Evolutionary conservation across 768 basidiomycete species (phyloP).

Genomic region (Xerocomellus dryophilus): DNA sequence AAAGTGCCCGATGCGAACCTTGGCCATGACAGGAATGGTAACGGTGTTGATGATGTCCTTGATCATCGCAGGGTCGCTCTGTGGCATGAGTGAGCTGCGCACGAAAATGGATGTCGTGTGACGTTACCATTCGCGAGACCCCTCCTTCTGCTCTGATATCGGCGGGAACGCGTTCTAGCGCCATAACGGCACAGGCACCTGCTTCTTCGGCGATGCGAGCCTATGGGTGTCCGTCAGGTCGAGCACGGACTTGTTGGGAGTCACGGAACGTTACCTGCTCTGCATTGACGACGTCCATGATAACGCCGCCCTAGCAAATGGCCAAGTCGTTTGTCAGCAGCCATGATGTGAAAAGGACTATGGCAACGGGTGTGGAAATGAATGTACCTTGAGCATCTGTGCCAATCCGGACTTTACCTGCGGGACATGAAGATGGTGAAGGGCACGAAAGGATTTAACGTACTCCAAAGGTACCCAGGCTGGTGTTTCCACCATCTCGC

Average conservation of each 20-base stretch:
- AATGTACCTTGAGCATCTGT: constrained; percentile 87
- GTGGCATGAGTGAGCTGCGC: not conserved
- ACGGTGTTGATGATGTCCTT: constrained; percentile 93
- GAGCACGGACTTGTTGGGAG: not conserved
- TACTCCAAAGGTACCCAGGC: constrained; percentile 72
- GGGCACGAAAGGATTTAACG: constrained; percentile 11
- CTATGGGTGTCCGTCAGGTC: constrained; percentile 36
- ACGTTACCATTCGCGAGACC: constrained; percentile 89
- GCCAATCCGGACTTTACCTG: constrained; percentile 93
- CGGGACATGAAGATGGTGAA: not conserved
- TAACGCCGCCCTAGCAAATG: constrained; percentile 65
- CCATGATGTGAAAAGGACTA: not conserved
- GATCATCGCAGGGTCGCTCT: constrained; percentile 96
- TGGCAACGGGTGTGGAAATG: constrained; percentile 5
- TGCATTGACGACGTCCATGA: constrained; percentile 92
- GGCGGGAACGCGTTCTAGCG: constrained; percentile 90
- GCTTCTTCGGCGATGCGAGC: constrained; percentile 97
- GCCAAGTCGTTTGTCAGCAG: not conserved
- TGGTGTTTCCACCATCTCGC: constrained; percentile 53
- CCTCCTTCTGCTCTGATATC: constrained; percentile 91
- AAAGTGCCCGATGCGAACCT: constrained; percentile 95
- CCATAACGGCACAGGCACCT: constrained; percentile 98
- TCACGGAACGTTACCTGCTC: constrained; percentile 45
- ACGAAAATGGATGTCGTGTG: not conserved
- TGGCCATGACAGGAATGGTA: constrained; percentile 96